A percentile compares a stretch with the other conserved stretches of the same genome.
These are phyloP conservation scores for Middelhovenomyces tepae DNA, from an alignment of 805 yeast species.

Conservation along the genomic window DNA sequence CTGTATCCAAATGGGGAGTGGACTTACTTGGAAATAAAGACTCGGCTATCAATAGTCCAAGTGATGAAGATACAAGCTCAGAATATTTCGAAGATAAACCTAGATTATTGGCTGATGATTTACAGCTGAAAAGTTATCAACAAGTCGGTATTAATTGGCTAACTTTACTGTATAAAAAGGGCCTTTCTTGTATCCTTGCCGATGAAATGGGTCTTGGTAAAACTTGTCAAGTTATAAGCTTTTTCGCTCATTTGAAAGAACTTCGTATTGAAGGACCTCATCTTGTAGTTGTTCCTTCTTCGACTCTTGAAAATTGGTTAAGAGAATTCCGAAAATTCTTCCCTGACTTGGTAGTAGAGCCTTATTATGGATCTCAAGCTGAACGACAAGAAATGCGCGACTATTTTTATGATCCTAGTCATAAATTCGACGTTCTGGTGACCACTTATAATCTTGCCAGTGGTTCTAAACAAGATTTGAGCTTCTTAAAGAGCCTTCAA, in stretches of 20 bases:
- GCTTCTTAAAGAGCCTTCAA: constrained; percentile 61
- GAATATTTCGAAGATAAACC: constrained; percentile 62
- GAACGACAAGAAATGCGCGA: constrained; percentile 83
- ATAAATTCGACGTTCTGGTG: constrained; percentile 74
- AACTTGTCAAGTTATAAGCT: constrained; percentile 92
- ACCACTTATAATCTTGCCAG: constrained; percentile 91
- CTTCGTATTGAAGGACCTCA: constrained; percentile 69
- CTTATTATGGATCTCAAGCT: constrained; percentile 81
- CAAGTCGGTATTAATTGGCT: constrained; percentile 98
- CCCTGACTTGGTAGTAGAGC: constrained; percentile 72
- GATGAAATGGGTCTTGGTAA: constrained; percentile 98
- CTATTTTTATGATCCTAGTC: constrained; percentile 44
- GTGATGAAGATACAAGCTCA: constrained; percentile 23
- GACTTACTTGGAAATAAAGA: constrained; percentile 43
- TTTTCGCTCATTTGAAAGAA: constrained; percentile 76
- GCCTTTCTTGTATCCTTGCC: constrained; percentile 86
- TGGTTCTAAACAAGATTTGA: constrained; percentile 72
- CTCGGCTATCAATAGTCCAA: constrained; percentile 26
- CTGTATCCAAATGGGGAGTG: constrained; percentile 87
- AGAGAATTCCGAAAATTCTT: constrained; percentile 88
- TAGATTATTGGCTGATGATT: constrained; percentile 46
- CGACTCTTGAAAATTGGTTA: constrained; percentile 95
- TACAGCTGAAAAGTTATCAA: constrained; percentile 78
- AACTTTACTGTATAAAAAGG: constrained; percentile 62
- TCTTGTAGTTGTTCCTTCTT: constrained; percentile 89